These are phyloP conservation scores for Ramaria rubella DNA, from an alignment of 768 basidiomycete species.

Conservation along the genomic window DNA sequence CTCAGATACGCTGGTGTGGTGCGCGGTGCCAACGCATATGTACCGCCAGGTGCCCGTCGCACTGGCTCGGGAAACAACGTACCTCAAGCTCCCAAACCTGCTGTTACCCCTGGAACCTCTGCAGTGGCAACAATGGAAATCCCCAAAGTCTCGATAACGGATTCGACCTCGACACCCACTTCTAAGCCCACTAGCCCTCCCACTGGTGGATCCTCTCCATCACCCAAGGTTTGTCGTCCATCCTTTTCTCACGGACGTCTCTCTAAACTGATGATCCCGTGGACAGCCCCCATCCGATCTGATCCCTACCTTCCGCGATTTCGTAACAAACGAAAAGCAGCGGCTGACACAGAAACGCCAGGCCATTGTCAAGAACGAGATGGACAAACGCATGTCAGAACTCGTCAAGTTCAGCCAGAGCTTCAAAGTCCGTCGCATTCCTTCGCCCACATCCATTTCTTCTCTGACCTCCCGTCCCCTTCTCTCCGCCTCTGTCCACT, in stretches of 20 bases:
- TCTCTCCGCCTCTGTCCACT: too few relatives aligned
- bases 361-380: conserved; percentile 81
- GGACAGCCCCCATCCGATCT: conserved; percentile 64
- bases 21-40: conserved; percentile 82
- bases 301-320: conserved; percentile 82
- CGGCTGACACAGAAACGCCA: conserved; percentile 87
- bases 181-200: conserved; percentile 28
- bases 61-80: conserved; percentile 24
- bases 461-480: neutral
- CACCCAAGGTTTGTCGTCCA: conserved; percentile 41
- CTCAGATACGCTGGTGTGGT: conserved; percentile 87
- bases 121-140: conserved; percentile 40
- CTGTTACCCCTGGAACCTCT: neutral
- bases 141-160: conserved; percentile 63
- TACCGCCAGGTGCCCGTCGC: conserved; percentile 60
- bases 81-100: conserved; percentile 9
- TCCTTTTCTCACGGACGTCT: neutral
- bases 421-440: conserved; percentile 80
- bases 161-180: conserved; percentile 32
- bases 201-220: conserved; percentile 60
- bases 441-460: conserved; percentile 23
- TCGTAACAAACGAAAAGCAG: conserved; percentile 88
- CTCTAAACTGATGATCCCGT: neutral
- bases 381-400: conserved; percentile 92
- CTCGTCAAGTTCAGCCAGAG: conserved; percentile 86